A percentile compares a stretch with the other conserved stretches of the same genome.
These are phyloP conservation scores for Rauvolfia tetraphylla DNA, from an alignment of 257 asterid species.

Conservation along the genomic window DNA sequence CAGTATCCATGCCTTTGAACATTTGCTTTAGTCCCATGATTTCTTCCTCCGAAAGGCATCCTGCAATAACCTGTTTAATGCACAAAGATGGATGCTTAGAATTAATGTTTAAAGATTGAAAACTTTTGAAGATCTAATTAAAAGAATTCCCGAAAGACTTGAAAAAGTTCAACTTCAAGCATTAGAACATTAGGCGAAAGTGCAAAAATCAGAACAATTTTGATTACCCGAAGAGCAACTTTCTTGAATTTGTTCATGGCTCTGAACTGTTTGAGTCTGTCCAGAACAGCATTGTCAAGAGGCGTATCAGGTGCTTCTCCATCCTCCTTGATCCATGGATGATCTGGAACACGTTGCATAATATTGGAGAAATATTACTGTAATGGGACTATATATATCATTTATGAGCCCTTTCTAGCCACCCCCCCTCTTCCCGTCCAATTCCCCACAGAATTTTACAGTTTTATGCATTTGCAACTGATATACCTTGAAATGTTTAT, in stretches of 20 bases:
- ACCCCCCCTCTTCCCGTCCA: too few relatives aligned
- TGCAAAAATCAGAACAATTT: background rate
- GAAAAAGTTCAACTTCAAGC: background rate
- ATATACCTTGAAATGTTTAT: too few relatives aligned
- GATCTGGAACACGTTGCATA: constrained; percentile 32
- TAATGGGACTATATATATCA: background rate
- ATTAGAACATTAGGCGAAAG: too few relatives aligned
- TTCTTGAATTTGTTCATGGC: constrained; percentile 78
- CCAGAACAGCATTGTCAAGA: constrained; percentile 66
- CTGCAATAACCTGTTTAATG: constrained; percentile 55
- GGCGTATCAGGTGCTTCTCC: constrained; percentile 81
- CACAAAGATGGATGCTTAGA: constrained; percentile 6
- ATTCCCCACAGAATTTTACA: too few relatives aligned
- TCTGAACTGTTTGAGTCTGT: constrained; percentile 65
- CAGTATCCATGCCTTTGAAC: constrained; percentile 67
- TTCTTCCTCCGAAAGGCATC: constrained; percentile 73
- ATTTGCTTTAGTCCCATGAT: constrained; percentile 69
- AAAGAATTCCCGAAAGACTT: background rate
- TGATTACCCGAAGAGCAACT: constrained; percentile 62
- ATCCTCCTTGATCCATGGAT: constrained; percentile 78
- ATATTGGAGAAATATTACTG: background rate
- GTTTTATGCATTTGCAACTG: too few relatives aligned
- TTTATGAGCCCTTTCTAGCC: too few relatives aligned
- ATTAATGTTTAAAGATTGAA: background rate
- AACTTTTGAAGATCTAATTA: too few relatives aligned